Evolutionary conservation across 306 rosid genomes (phyloP), one percentile per base, ranked within the genome.

Genomic region (Mimosa pudica): DNA sequence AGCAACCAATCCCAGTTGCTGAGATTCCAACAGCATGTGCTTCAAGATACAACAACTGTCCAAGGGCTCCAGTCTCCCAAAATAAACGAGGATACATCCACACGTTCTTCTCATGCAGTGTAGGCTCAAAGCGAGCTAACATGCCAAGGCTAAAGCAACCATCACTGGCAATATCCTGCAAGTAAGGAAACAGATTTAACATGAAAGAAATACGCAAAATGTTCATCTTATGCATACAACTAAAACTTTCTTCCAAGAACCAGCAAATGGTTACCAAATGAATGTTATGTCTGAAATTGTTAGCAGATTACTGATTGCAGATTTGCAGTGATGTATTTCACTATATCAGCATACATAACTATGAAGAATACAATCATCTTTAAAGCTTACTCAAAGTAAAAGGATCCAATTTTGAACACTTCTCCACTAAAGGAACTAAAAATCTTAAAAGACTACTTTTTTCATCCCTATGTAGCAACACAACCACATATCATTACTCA

Each of bases 1-100:
- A 95, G 88, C 98, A 95, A 77, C 98, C 98, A 77, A 95, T 95
- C 86, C 98, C 98, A 20, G 98, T 95, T 57, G 98, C 98, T 58
- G 98, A 92, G 86, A 95, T 82, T 74, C 93, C 97, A 74, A 89
- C 46, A 35, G 98, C 97, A 83, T 95, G 97, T 14, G 98, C 89
- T 84, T 95, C 98, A 44, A 95, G 92, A 84, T 95, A 95, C 88
- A 95, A 73, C 79, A 95, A 97, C 86, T 95, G 98, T 80, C 98
- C 98, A 33, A 92, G 92, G 79, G 93, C 96, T 73, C 98, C 98
- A 63, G 97, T 95, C 87, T 95, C 98, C 98, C 98, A 95, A 86
- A 95, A 95, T 73, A 95, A 84, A 38, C 96, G 92, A 83, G 98
- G 97, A 88, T 95, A 95, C 97, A 95, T 92, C 91, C 89, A 90